Base-by-base conservation (phyloP, 352 stramenopile species). In the Pythium guiyangense region DNA sequence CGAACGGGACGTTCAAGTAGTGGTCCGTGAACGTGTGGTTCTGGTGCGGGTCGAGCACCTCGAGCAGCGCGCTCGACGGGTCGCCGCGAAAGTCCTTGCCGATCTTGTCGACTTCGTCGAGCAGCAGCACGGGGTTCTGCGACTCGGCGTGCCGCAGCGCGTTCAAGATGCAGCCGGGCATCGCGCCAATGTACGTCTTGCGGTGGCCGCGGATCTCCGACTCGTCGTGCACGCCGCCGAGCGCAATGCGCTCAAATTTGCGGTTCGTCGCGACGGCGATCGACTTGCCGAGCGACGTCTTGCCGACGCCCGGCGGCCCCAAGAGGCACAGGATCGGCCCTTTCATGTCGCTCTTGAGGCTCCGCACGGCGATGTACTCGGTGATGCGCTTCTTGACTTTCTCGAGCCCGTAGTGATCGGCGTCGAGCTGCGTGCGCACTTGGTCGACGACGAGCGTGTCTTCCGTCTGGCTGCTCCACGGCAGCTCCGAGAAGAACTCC, bases 61-160 rank as follows among this genome's bases (percentile, higher is more conserved):
- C 86, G 20, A 95, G 64, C 35, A 95, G 67, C 35, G 86, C 86
- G 57, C 72, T 88, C 2, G 71, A 71, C 25, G 79, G 79, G 35
- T 90, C 76, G 1, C 78, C 77, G 42, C 79, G 77, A 47, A 87
- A 86, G 42, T 88, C 79, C 45, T 88, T 88, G 42, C 79, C 77
- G 45, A 93, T 66, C 61, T 93, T 93, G 67, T 93, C 83, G 26
- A 93, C 79, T 54, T 99, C 96, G 55, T 95, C 86, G 29, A 95
- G 62, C 34, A 95, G 58, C 8, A 95, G 53, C 37, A 96, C 81
- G 0, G 84, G 84, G 54, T 94, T 93, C 54, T 76, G 75, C 18
- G 71, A 88, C 57, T 88, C 77, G 20, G 83, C 80, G 45, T 88
- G 81, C 6, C 80, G 77, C 25, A 96, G 69, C 0, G 83, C 78